Base-by-base conservation (phyloP, 2,329 filamentous ascomycete species). In the Cercospora canescens region DNA sequence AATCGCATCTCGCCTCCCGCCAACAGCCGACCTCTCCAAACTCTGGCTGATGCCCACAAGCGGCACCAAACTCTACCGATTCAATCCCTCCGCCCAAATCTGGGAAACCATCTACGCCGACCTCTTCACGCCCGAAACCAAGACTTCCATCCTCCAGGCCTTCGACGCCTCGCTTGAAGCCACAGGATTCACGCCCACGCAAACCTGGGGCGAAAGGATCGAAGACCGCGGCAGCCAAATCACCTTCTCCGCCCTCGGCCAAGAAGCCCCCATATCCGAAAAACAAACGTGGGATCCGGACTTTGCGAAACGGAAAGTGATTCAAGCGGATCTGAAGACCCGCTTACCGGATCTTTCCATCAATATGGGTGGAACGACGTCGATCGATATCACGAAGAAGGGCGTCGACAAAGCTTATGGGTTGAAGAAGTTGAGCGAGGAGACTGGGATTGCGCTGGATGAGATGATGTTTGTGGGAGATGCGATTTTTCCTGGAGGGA, bases 31-130 rank as follows among this genome's bases (percentile, higher is more conserved):
- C 63, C 71, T 77, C n/a, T 74, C 76, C 8, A 77, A 74, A 56
- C 75, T 81, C 30, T 81, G 78, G 79, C 73, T 81, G n/a, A 78
- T 81, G 77, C 79, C 79, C 3, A 81, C 79, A 11, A 80, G 76
- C 6, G 79, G 79, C 26, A 81, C 79, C 30, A 80, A 80, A 69
- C 77, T 81, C 8, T 82, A 80, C 71, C 76, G 70, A 26, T 67
- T 76, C 70, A 35, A 55, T 8, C 2, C 54, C 9, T 3, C 32
- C 0, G 16, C 34, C 11, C 18, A 70, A 70, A 9, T 21, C 18
- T 63, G 70, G 71, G 24, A 62, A 67, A n/a, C 71, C 7, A 74
- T 76, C 52, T 81, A 78, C 63, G 79, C 79, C 14, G 79, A 82
- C 60, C 74, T 81, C 11, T 80, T 80, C 67, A 76, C 65, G 64